A percentile compares a stretch with the other conserved stretches of the same genome.
Evolutionary conservation across 1,284 basidiomycete species (phyloP).

Genomic region (Xerocomus amazonicus): DNA sequence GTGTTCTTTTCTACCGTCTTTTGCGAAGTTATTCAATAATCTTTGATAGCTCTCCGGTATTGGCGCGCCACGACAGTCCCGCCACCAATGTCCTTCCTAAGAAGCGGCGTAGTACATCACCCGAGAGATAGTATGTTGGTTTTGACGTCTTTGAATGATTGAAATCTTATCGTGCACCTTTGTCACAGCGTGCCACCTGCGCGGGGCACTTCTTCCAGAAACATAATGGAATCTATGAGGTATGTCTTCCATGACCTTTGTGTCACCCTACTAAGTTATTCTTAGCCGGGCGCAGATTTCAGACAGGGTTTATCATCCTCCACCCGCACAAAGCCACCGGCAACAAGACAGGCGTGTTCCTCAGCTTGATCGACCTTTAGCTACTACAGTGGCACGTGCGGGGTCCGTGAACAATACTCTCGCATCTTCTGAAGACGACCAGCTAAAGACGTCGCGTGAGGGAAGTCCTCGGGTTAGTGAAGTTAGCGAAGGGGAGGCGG

Average conservation of each 20-base stretch:
- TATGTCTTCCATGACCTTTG: conserved; percentile 12
- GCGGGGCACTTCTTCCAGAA: conserved; percentile 16
- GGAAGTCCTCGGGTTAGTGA: conserved; percentile 32
- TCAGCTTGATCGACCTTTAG: conserved; percentile 10
- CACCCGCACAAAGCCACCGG: conserved; percentile 8
- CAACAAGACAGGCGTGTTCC: conserved; percentile 9
- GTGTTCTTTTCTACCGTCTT: conserved; percentile 20
- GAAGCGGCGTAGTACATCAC: conserved; percentile 34
- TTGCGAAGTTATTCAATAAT: conserved; percentile 17
- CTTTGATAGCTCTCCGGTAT: conserved; percentile 28
- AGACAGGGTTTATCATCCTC: conserved; percentile 19
- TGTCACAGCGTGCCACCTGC: conserved; percentile 14
- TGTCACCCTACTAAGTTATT: conserved; percentile 12
- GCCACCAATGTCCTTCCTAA: conserved; percentile 31
- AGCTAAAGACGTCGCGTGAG: conserved; percentile 30
- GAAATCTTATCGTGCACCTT: conserved; percentile 11
- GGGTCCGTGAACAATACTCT: conserved; percentile 19
- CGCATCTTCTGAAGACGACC: conserved; percentile 32
- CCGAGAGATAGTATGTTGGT: conserved; percentile 25
- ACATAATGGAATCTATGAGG: conserved; percentile 28
- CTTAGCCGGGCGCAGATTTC: conserved; percentile 20
- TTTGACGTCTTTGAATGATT: conserved; percentile 1
- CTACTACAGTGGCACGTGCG: conserved; percentile 9
- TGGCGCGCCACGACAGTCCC: conserved; percentile 26
- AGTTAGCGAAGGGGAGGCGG: conserved; percentile 26